Conservation (phyloP, 495 filamentous ascomycete genomes). For the Bacidia gigantensis region DNA sequence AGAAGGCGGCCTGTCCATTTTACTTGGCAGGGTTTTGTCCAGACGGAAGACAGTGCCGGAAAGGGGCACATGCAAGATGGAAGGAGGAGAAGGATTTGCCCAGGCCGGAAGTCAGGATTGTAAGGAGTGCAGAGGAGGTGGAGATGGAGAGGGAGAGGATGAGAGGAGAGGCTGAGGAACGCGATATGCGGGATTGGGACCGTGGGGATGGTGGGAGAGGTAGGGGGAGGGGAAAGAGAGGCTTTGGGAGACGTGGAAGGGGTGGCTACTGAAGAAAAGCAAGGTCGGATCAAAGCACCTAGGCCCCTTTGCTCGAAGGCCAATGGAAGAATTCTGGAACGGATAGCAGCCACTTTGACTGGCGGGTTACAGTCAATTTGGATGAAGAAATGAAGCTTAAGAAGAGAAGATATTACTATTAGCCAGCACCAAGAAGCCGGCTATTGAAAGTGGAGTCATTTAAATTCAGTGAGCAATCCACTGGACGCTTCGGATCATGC, state of each 20-base stretch:
- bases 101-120: slow-evolving; percentile 50
- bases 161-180: slow-evolving; percentile 38
- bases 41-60: slow-evolving; percentile 60
- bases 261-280: slow-evolving; percentile 18
- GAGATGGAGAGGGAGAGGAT: slow-evolving; percentile 42
- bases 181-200: slow-evolving; percentile 38
- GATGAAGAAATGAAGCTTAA: too few species aligned
- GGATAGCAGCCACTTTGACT: too few species aligned
- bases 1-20: slow-evolving; percentile 57
- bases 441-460: neutral
- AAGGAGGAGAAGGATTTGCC: slow-evolving; percentile 51
- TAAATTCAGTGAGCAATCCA: neutral
- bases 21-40: slow-evolving; percentile 94
- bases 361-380: too few species aligned
- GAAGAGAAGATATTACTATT: too few species aligned
- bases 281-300: too few species aligned
- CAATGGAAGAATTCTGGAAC: too few species aligned
- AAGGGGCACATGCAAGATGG: slow-evolving; percentile 73
- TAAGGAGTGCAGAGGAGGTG: slow-evolving; percentile 48
- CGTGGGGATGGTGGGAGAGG: slow-evolving; percentile 10
- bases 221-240: slow-evolving; percentile 28
- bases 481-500: neutral
- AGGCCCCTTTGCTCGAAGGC: too few species aligned
- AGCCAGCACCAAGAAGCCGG: too few species aligned
- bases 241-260: slow-evolving; percentile 35